Percentiles rank a stretch among this genome's conserved stretches.
Evolutionary conservation across 192 early-diverging fungal genomes (phyloP).

Genomic region (Gamsiella multidivaricata): DNA sequence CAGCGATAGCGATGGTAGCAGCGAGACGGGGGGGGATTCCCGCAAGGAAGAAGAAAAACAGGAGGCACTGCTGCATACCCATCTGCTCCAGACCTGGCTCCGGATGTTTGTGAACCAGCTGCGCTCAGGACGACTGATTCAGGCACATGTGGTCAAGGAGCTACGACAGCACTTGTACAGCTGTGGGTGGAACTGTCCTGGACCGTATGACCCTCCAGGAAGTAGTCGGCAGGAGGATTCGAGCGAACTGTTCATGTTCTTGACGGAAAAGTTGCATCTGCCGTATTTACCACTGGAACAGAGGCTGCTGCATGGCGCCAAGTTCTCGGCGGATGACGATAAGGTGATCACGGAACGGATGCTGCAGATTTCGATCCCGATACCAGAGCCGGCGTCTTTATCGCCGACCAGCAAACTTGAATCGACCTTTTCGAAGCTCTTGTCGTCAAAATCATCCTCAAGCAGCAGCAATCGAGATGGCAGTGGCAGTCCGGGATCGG

Average conservation of each 20-base stretch:
- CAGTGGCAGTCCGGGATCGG: background rate
- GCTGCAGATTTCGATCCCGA: constrained; percentile 63
- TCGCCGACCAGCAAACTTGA: constrained; percentile 6
- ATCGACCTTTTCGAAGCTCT: constrained; percentile 27
- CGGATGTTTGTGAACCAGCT: constrained; percentile 69
- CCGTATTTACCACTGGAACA: constrained; percentile 75
- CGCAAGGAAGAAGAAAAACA: constrained; percentile 15
- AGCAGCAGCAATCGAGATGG: constrained; percentile 4
- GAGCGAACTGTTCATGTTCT: constrained; percentile 76
- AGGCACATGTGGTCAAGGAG: constrained; percentile 61
- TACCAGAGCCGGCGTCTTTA: background rate
- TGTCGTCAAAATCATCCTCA: constrained; percentile 12
- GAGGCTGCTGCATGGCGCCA: constrained; percentile 75
- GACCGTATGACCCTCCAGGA: constrained; percentile 39
- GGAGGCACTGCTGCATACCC: constrained; percentile 22
- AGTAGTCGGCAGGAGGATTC: constrained; percentile 71
- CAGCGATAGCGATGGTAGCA: constrained; percentile 47
- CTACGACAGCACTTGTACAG: constrained; percentile 60
- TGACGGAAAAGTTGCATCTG: constrained; percentile 71
- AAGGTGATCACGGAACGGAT: constrained; percentile 74
- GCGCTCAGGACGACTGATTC: constrained; percentile 68
- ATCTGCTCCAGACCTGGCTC: constrained; percentile 64
- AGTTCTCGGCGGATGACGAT: constrained; percentile 69
- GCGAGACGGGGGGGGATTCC: constrained; percentile 1
- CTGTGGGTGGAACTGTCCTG: constrained; percentile 62